These are phyloP conservation scores for Saccharum spontaneum DNA, from an alignment of 176 grass and related monocot genomes.

Conservation along the genomic window DNA sequence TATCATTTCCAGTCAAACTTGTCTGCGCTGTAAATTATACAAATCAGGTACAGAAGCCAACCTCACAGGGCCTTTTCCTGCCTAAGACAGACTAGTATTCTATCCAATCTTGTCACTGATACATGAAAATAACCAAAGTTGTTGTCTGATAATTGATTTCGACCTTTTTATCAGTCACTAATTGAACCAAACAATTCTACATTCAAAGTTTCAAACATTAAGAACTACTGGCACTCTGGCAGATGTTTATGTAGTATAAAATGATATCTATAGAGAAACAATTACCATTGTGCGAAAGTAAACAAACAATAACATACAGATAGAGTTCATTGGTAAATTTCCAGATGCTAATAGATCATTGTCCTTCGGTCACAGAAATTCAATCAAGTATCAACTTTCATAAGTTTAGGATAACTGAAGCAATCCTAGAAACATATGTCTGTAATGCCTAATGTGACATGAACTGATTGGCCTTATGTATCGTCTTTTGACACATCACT, in stretches of 20 bases:
- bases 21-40: slow-evolving; percentile 21
- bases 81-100: slow-evolving; percentile 9
- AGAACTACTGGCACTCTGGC: background rate
- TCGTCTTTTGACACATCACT: background rate
- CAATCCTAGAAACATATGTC: background rate
- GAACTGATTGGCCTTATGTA: background rate
- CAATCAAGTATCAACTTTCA: background rate
- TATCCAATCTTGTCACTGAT: background rate
- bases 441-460: background rate
- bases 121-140: background rate
- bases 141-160: background rate
- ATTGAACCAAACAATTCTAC: background rate
- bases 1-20: slow-evolving; percentile 21
- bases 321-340: background rate
- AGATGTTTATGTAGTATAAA: slow-evolving; percentile 21
- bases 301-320: background rate
- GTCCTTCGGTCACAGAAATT: background rate
- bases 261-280: background rate
- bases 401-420: background rate
- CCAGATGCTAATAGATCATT: background rate
- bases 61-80: background rate
- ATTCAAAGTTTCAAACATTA: background rate
- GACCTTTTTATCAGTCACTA: background rate
- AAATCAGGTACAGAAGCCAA: slow-evolving; percentile 13
- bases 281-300: background rate